Conservation (phyloP, 1,139 yeast species). For the Pichia sp. region DNA sequence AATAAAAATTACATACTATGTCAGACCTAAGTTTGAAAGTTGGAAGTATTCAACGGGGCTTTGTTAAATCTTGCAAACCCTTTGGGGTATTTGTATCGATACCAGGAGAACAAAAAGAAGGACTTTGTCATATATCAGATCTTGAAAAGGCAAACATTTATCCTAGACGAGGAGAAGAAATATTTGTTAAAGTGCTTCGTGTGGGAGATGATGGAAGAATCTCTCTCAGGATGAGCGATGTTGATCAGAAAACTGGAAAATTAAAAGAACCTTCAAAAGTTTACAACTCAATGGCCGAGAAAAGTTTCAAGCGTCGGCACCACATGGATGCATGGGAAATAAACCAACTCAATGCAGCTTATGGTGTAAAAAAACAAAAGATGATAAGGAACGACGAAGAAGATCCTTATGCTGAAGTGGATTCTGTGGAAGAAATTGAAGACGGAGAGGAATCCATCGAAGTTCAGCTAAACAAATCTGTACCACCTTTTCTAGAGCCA, state of each 20-base stretch:
- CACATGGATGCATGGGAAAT: constrained; percentile 93
- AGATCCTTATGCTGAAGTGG: constrained; percentile 35
- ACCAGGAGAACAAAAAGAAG: constrained; percentile 33
- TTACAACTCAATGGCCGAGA: background rate
- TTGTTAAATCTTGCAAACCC: constrained; percentile 48
- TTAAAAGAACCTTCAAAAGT: constrained; percentile 20
- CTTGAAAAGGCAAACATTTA: constrained; percentile 46
- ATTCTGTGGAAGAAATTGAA: constrained; percentile 23
- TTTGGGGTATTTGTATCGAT: constrained; percentile 76
- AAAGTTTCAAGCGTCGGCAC: constrained; percentile 43
- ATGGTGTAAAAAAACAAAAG: constrained; percentile 22
- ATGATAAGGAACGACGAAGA: constrained; percentile 27
- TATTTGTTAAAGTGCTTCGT: constrained; percentile 51
- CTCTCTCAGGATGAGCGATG: constrained; percentile 62
- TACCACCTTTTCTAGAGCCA: constrained; percentile 69
- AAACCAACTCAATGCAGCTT: constrained; percentile 42
- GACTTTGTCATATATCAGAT: constrained; percentile 58
- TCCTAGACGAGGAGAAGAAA: constrained; percentile 44
- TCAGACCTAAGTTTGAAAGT: constrained; percentile 3
- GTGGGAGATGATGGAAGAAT: constrained; percentile 39
- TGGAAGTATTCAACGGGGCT: constrained; percentile 36
- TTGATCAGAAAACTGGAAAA: constrained; percentile 64
- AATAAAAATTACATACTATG: constrained; percentile 5
- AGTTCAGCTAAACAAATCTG: constrained; percentile 60
- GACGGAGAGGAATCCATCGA: constrained; percentile 56